phyloP scores from a whole-genome alignment of 768 basidiomycete genomes.

The Amanita muscaria region DNA sequence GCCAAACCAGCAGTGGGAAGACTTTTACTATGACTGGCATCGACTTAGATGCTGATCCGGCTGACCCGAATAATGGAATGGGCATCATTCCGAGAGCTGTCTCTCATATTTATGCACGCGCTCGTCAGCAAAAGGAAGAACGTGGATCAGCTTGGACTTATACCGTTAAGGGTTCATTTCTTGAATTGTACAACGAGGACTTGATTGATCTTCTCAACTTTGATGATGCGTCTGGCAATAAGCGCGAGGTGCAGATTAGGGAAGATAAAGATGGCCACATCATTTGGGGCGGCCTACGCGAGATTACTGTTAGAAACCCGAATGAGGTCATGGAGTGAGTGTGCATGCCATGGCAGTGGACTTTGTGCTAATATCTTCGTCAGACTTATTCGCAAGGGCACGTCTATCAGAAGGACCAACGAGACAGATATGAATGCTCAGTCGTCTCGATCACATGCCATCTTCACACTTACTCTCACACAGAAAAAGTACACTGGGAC shows the following conservation, averaged over 20 bases:
- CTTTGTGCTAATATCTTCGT: conserved; percentile 11
- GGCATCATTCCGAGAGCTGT: conserved; percentile 96
- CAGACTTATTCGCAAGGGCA: conserved; percentile 83
- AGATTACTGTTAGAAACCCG: conserved; percentile 78
- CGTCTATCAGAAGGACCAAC: conserved; percentile 86
- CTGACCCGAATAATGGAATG: conserved; percentile 76
- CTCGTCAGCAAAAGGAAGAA: conserved; percentile 69
- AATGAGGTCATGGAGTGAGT: conserved; percentile 90
- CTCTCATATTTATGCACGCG: conserved; percentile 74
- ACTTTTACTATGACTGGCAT: conserved; percentile 97
- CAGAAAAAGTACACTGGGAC: conserved; percentile 82
- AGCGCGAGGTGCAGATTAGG: conserved; percentile 87
- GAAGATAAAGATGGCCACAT: conserved; percentile 97
- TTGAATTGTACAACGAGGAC: conserved; percentile 99
- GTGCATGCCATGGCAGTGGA: conserved; percentile 11
- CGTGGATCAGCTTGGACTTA: conserved; percentile 70
- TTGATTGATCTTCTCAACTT: conserved; percentile 86
- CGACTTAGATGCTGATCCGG: conserved; percentile 80
- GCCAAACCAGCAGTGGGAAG: conserved; percentile 95
- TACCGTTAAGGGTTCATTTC: conserved; percentile 81
- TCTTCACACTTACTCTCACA: conserved; percentile 91
- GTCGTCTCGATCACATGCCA: conserved; percentile 96
- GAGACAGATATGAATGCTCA: conserved; percentile 99
- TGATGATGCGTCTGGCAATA: conserved; percentile 55
- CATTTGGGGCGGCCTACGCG: conserved; percentile 92